Base-by-base conservation (phyloP, 192 early-diverging fungal genomes). In the Funneliformis mosseae region DNA sequence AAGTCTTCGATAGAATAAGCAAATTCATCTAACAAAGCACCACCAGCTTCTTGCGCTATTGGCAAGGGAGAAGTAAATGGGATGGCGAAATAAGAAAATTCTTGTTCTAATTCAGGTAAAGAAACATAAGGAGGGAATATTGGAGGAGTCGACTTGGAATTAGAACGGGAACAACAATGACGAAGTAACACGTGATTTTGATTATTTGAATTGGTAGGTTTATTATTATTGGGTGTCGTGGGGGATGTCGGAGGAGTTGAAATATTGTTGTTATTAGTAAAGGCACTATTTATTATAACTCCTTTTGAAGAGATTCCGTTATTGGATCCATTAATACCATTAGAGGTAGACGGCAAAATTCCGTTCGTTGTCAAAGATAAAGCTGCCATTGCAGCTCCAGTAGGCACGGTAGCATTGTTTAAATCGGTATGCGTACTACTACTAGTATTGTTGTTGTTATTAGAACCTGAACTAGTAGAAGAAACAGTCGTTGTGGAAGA, bases 1-100 rank as follows among this genome's bases (percentile, higher is more conserved):
- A 78, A 23, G 21, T 78, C 77, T 78, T 78, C 64, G n/a, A 78
- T 48, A 48, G 77, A 41, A 67, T 66, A 78, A 66, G 77, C 64
- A 28, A 78, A 78, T 25, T 62, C 60, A 78, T 78, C 77, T 3
- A 78, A 48, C 21, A 78, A 67, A 48, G 66, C 77, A 33, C 77
- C 77, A 39, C 28, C 77, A 39, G 77, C 63, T 50, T 78, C 68
- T n/a, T 78, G 45, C 8, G 77, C 61, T 3, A 78, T 16, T 7
- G 63, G 10, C 18, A 25, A 10, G 27, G 42, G 21, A 33, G 39
- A 67, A 11, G 77, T 28, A 14, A 67, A 50, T 4, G 43, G 77
- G 21, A 78, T 66, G 14, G 28, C 39, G 14, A 78, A 78, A 64
- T 66, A 78, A 11, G 18, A 18, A 9, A 78, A 78, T 67, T 78